Percentiles rank a stretch among this genome's conserved stretches.
These are phyloP conservation scores for Pistacia integerrima DNA, from an alignment of 345 rosid genomes.

Conservation along the genomic window DNA sequence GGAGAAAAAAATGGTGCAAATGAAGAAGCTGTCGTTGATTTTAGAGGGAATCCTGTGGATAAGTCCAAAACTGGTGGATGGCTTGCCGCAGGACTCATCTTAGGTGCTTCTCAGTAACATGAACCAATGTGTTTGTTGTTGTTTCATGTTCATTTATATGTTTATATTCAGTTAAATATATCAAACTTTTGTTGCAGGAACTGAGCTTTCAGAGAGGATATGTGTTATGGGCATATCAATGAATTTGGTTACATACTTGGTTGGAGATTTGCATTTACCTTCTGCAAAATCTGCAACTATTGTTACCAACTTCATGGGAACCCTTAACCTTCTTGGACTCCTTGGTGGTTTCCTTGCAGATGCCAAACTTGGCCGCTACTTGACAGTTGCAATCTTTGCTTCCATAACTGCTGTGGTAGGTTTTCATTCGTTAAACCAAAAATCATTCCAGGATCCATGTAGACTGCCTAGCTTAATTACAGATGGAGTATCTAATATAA, in stretches of 20 bases:
- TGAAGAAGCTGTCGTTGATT: slow-evolving; percentile 48
- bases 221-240: slow-evolving; percentile 91
- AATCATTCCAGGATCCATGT: not conserved
- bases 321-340: slow-evolving; percentile 82
- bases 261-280: slow-evolving; percentile 72
- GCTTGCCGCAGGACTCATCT: slow-evolving; percentile 87
- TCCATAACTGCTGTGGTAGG: slow-evolving; percentile 70
- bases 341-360: slow-evolving; percentile 94
- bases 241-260: slow-evolving; percentile 88
- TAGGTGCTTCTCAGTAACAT: slow-evolving; percentile 47
- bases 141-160: not conserved
- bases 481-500: not conserved
- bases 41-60: slow-evolving; percentile 65
- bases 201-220: slow-evolving; percentile 86
- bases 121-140: not conserved
- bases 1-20: slow-evolving; percentile 42
- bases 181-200: slow-evolving; percentile 45
- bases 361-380: slow-evolving; percentile 83
- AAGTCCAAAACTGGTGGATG: slow-evolving; percentile 86
- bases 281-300: slow-evolving; percentile 81
- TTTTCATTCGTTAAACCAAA: not conserved
- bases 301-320: slow-evolving; percentile 90
- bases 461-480: not conserved
- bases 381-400: slow-evolving; percentile 68
- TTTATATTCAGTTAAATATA: not conserved